Percentiles rank a stretch among this genome's conserved stretches.
These are phyloP conservation scores for Scenedesmus sp. DNA, from an alignment of 163 green algal species.

Conservation along the genomic window DNA sequence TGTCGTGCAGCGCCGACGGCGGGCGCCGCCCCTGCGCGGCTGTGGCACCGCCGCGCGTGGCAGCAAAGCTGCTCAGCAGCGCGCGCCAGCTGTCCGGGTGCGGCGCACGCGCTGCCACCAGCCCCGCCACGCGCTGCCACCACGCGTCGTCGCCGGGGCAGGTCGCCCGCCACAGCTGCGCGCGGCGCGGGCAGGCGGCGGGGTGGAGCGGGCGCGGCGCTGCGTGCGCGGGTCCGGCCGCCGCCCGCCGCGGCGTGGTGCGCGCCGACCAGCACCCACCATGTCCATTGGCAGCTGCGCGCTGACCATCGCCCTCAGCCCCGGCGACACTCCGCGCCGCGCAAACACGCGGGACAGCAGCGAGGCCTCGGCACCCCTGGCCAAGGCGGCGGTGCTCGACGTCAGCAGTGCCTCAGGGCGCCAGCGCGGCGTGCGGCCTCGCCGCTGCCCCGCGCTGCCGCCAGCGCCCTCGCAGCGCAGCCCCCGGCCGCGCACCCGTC, in stretches of 20 bases:
- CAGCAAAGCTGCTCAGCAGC: conserved; percentile 30
- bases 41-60: background rate
- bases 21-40: background rate
- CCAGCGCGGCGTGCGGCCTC: background rate
- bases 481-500: conserved; percentile 1
- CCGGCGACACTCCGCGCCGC: conserved; percentile 3
- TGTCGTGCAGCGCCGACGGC: conserved; percentile 4
- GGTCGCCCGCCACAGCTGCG: conserved; percentile 27
- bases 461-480: background rate
- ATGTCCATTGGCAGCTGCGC: conserved; percentile 24
- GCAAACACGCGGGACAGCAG: conserved; percentile 1
- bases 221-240: too few species aligned
- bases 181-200: too few species aligned
- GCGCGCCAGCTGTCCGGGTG: conserved; percentile 40
- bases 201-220: too few species aligned
- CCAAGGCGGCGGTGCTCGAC: background rate
- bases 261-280: too few species aligned
- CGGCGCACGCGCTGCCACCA: conserved; percentile 33
- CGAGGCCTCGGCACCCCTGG: conserved; percentile 31
- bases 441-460: too few species aligned
- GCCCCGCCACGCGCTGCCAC: conserved; percentile 59
- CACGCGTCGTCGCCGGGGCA: conserved; percentile 20
- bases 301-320: conserved; percentile 25
- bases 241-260: too few species aligned
- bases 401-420: background rate